phyloP scores from a whole-genome alignment of 192 early-diverging fungal genomes.

The Backusella circina region DNA sequence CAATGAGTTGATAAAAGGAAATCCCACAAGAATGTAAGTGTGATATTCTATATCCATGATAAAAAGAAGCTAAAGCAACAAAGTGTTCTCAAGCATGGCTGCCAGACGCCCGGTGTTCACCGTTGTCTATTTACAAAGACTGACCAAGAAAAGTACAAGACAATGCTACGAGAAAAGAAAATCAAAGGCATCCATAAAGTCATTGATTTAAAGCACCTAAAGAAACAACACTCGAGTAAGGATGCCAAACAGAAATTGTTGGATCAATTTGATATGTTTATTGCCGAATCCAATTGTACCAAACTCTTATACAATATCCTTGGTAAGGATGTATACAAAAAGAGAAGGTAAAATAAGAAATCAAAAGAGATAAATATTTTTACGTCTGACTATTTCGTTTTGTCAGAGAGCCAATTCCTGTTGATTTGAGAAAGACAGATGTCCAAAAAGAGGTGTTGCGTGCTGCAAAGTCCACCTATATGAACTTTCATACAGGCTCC shows the following conservation, averaged over 20 bases:
- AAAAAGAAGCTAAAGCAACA: too few relatives aligned
- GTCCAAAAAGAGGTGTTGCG: slow-evolving; percentile 59
- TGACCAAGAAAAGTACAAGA: slow-evolving; percentile 75
- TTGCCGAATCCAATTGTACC: slow-evolving; percentile 81
- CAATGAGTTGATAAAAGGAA: not conserved
- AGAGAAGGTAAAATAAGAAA: slow-evolving; percentile 66
- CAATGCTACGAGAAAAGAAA: slow-evolving; percentile 58
- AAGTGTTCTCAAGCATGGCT: slow-evolving; percentile 54
- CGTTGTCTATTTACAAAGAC: slow-evolving; percentile 91
- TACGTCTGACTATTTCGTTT: not conserved
- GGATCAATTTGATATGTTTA: slow-evolving; percentile 78
- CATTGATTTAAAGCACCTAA: slow-evolving; percentile 74
- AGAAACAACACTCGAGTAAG: slow-evolving; percentile 72
- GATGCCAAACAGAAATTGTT: slow-evolving; percentile 78
- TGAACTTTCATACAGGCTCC: slow-evolving; percentile 27
- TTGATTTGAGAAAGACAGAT: slow-evolving; percentile 57
- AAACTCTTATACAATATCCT: slow-evolving; percentile 70
- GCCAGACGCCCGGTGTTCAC: slow-evolving; percentile 60
- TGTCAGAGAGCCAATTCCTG: slow-evolving; percentile 64
- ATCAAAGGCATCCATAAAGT: slow-evolving; percentile 69
- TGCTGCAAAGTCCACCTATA: slow-evolving; percentile 61
- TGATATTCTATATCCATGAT: not conserved
- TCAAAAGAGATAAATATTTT: not conserved
- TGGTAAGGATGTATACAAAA: slow-evolving; percentile 71
- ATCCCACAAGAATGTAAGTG: slow-evolving; percentile 14